Evolutionary conservation across 2,329 filamentous ascomycete genomes (phyloP).

Genomic region (Rutstroemia sp.): DNA sequence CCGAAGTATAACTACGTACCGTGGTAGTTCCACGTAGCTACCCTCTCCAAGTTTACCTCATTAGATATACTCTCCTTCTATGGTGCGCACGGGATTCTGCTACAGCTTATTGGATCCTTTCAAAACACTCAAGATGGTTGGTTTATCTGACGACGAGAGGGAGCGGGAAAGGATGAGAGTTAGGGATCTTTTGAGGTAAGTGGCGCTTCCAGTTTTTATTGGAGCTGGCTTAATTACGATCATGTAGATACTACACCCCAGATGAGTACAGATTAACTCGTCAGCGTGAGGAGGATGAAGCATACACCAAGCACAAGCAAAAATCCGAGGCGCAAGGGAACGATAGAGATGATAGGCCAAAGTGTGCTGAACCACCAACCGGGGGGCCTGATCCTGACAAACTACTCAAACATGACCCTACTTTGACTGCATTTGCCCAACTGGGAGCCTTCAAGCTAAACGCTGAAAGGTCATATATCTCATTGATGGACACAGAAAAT

Average conservation of each 20-base stretch:
- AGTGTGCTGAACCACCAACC: neutral
- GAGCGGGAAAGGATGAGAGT: constrained; percentile 6
- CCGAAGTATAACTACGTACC: too few relatives aligned
- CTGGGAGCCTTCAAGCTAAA: constrained; percentile 39
- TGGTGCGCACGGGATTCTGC: neutral
- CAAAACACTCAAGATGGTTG: neutral
- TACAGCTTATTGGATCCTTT: neutral
- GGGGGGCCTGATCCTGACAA: constrained; percentile 4
- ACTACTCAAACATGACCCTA: constrained; percentile 29
- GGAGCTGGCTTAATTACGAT: too few relatives aligned
- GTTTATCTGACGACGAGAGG: neutral
- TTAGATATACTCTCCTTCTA: neutral
- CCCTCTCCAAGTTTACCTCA: neutral
- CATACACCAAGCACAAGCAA: neutral
- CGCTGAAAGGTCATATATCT: constrained; percentile 40
- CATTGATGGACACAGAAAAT: constrained; percentile 22
- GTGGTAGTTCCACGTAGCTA: neutral
- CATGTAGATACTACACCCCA: constrained; percentile 9
- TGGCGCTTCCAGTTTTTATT: neutral
- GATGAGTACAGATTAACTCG: neutral
- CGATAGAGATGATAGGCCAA: neutral
- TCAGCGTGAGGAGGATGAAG: neutral
- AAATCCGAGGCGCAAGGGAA: neutral
- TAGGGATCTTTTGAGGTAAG: constrained; percentile 6
- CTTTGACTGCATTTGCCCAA: constrained; percentile 38